A percentile compares a stretch with the other conserved stretches of the same genome.
These are phyloP conservation scores for Acanthochlamys bracteata DNA, from an alignment of 106 monocot genomes.

Conservation along the genomic window DNA sequence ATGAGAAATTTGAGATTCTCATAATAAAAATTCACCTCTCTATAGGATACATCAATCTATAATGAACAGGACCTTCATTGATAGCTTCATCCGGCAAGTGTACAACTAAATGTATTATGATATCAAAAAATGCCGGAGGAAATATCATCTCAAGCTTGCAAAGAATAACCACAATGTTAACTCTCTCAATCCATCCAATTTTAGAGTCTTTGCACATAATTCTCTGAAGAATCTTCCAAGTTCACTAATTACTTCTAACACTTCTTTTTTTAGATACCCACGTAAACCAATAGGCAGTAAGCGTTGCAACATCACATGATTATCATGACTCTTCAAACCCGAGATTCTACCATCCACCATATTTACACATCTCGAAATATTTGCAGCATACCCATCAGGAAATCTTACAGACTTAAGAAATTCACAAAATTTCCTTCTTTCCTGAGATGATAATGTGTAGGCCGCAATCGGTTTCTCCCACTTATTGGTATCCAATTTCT, in stretches of 20 bases:
- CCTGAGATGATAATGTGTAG: not conserved
- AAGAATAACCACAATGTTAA: not conserved
- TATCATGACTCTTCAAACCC: conserved; percentile 14
- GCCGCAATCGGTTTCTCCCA: not conserved
- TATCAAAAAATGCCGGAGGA: not conserved
- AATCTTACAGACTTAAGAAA: not conserved
- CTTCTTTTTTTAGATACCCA: not conserved
- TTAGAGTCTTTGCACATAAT: conserved; percentile 2
- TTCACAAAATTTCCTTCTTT: not conserved
- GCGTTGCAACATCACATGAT: conserved; percentile 2
- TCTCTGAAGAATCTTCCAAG: conserved; percentile 7
- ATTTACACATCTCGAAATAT: conserved; percentile 8
- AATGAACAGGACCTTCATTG: not conserved
- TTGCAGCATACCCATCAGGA: conserved; percentile 10
- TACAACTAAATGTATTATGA: not conserved
- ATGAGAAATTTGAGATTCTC: not conserved
- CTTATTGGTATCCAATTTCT: not conserved
- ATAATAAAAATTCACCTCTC: not conserved
- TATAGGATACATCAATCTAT: not conserved
- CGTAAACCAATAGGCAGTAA: conserved; percentile 2
- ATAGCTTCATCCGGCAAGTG: not conserved
- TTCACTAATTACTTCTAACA: conserved; percentile 3
- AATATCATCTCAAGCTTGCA: not conserved
- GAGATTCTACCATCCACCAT: not conserved
- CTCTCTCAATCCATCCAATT: not conserved